Evolutionary conservation across 140 eudicot species (phyloP), one percentile per base, ranked within the genome.

Genomic region (Ambrosia hybrid): DNA sequence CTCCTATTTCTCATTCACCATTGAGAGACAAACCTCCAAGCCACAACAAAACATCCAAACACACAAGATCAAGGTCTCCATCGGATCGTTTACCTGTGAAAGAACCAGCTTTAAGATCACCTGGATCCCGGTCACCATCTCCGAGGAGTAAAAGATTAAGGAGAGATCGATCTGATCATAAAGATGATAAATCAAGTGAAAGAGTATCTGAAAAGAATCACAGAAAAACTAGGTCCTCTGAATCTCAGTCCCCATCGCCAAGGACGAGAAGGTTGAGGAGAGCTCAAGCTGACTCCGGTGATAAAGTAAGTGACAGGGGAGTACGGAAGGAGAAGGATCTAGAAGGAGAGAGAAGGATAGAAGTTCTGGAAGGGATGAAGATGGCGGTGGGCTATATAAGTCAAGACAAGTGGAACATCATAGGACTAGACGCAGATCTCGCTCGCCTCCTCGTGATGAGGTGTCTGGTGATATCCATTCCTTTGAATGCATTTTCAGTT

Each of bases 401-500:
- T 76, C 92, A 9, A 83, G 84, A 36, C 95, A 90, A 12, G 63
- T 73, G 17, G 84, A 84, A 46, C 90, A 57, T 68, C 83, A 82
- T 71, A 83, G 84, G 60, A 80, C 84, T 52, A 82, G 86, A 8
- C 88, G 64, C 41, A 79, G 85, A 77, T 93, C 96, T 41, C 85
- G 79, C 38, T 93, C 98, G 34, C 98, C 98, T 68, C 71, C 80
- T 53, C 91, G 79, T 75, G 91, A 82, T 72, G 97, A 90, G 97
- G 99, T 91, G 85, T 91, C 91, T 83, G 96, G 96, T 88, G 96
- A 88, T 88, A 88, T 84, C 88, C 89, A 73, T 73, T 79, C 65
- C 87, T 63, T 38, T 62, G 70, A 74, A 52, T 59, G 10, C 30
- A 21, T 41, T 26, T 38, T 51, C 13, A 5, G 55, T 39, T 62